Evolutionary conservation across 2,329 filamentous ascomycete species (phyloP).

Genomic region (Xylaria multiplex): DNA sequence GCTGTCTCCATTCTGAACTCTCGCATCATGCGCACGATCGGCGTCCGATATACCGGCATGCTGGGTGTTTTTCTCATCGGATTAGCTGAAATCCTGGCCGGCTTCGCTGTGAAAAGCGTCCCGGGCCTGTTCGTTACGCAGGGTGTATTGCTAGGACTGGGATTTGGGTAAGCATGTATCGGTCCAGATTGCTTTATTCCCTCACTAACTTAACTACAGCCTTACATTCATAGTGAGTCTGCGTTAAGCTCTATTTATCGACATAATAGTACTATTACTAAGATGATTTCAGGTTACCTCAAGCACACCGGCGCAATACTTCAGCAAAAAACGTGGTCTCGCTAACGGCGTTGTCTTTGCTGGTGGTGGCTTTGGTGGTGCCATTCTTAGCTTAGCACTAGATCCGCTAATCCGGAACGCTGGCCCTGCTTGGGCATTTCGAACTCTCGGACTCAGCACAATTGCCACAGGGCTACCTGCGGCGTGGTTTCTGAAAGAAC

Average conservation of each 20-base stretch:
- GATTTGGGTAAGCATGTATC: constrained; percentile 34
- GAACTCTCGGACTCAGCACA: constrained; percentile 56
- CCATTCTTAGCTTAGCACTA: constrained; percentile 61
- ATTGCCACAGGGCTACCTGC: constrained; percentile 59
- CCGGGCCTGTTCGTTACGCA: constrained; percentile 51
- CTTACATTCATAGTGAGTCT: constrained; percentile 37
- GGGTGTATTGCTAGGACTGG: constrained; percentile 34
- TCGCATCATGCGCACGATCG: constrained; percentile 34
- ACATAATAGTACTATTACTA: constrained; percentile 1
- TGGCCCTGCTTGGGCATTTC: constrained; percentile 55
- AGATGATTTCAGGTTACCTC: constrained; percentile 53
- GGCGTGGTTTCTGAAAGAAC: constrained; percentile 56
- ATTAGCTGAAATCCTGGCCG: constrained; percentile 39
- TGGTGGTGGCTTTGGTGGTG: constrained; percentile 66
- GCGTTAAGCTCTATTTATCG: neutral
- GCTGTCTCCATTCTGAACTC: constrained; percentile 34
- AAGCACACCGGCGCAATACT: constrained; percentile 63
- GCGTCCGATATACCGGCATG: constrained; percentile 34
- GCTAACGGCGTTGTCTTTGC: constrained; percentile 66
- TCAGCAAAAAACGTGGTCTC: constrained; percentile 61
- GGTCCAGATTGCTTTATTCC: neutral
- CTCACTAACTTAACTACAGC: constrained; percentile 24
- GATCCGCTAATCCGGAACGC: constrained; percentile 57
- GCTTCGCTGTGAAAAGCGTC: constrained; percentile 51
- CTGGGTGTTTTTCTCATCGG: constrained; percentile 32